Base-by-base conservation (phyloP, 805 yeast genomes). In the Candida ovalis region DNA sequence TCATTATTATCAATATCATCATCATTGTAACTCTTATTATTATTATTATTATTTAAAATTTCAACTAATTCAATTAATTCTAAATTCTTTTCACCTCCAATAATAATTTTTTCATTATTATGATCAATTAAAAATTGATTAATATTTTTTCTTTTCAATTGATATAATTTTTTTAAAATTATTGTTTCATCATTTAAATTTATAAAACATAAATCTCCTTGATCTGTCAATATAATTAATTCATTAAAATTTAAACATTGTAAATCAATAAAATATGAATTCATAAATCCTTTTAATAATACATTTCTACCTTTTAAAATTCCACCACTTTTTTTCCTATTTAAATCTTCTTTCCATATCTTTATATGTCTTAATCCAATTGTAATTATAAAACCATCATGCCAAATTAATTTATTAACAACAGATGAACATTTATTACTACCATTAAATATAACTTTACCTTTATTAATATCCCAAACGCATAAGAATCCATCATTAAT, bases 401-500 rank as follows among this genome's bases (percentile, higher is more conserved):
- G 57, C 91, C 91, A 86, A 4, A 72, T 43, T 37, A 85, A 57
- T 36, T 76, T 80, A 52, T 77, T 72, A 6, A 86, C 73, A 10
- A 73, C 70, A 0, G 86, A 76, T 1, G 86, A 78, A 59, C 90
- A 85, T 56, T 79, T 73, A 63, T 85, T 85, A 33, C 81, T 75
- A 0, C 82, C 78, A 19, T 64, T 60, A 27, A 80, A 67, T 4
- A 59, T 58, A 5, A 70, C 59, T 25, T 49, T 48, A 4, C 53
- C 51, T 13, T 76, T 58, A 12, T 43, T 44, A 2, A 61, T 43
- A 42, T 63, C 70, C 91, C 92, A 86, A 8, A 86, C 63, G 54
- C 80, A 77, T 12, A 86, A 58, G 48, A 73, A 82, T 1, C 91
- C 89, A 60, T 86, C 94, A 54, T 81, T 82, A 3, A 81, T 68